A percentile compares a stretch with the other conserved stretches of the same genome.
Conservation (phyloP, 2,329 filamentous ascomycete genomes). For the Colletotrichum liaoningense region DNA sequence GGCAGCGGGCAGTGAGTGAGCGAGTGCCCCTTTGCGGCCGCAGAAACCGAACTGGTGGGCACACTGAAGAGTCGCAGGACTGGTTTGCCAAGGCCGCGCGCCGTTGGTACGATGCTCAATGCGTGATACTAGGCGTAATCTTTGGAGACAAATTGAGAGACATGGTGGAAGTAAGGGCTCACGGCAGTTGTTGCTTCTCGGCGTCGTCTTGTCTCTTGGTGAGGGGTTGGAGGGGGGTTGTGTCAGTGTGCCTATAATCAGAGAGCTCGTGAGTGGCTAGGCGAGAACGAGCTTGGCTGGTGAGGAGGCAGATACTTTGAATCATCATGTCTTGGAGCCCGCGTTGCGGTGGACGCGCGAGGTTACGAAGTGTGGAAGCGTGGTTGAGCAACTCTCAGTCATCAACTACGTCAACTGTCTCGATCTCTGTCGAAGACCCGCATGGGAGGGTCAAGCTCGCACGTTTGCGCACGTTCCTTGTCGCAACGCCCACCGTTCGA, state of each 20-base stretch:
- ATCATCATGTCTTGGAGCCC: not conserved
- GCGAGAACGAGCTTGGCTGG: not conserved
- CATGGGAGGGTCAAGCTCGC: not conserved
- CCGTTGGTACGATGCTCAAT: constrained; percentile 1
- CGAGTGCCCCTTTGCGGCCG: not conserved
- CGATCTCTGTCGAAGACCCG: not conserved
- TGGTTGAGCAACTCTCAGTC: not conserved
- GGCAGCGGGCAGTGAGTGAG: not conserved
- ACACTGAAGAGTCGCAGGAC: not conserved
- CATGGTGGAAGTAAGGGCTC: not conserved
- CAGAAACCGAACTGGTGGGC: not conserved
- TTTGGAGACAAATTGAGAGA: not conserved
- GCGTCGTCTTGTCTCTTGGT: not conserved
- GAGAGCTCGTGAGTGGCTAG: not conserved
- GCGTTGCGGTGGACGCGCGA: not conserved
- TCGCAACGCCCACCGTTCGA: constrained; percentile 7
- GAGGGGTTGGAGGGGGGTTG: too few species aligned
- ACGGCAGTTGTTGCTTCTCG: not conserved
- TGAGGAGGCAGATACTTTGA: not conserved
- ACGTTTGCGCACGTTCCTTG: not conserved
- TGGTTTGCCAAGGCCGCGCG: constrained; percentile 17
- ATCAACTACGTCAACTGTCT: constrained; percentile 1
- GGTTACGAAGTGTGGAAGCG: not conserved
- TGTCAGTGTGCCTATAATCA: too few species aligned
- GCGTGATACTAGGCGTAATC: not conserved